Conservation (phyloP, 179 eudicot genomes). For the Sideroxylon spinosum region DNA sequence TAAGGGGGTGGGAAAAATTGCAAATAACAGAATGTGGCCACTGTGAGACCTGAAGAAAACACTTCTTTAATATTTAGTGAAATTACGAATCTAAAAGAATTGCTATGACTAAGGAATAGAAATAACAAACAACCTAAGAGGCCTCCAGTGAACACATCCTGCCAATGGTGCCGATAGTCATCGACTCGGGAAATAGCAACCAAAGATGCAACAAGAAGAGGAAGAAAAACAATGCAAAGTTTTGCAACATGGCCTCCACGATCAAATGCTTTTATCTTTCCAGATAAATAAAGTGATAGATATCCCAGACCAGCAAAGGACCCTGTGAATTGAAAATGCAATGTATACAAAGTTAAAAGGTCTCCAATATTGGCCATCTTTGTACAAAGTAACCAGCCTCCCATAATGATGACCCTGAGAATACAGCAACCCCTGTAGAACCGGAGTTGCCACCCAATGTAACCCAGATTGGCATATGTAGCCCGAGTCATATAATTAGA, state of each 20-base stretch:
- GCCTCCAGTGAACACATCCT: constrained; percentile 71
- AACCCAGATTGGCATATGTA: not conserved
- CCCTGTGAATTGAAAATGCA: constrained; percentile 28
- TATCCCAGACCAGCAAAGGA: constrained; percentile 66
- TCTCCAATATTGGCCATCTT: not conserved
- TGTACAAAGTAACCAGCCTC: not conserved
- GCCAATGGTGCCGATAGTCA: constrained; percentile 84
- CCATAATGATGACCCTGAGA: not conserved
- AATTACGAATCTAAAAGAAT: not conserved
- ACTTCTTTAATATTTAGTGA: constrained; percentile 1
- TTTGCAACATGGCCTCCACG: constrained; percentile 64
- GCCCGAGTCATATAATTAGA: not conserved
- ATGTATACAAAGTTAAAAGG: constrained; percentile 4
- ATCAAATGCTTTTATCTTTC: constrained; percentile 58
- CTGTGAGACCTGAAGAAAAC: not conserved
- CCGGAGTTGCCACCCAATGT: not conserved
- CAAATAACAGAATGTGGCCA: constrained; percentile 56
- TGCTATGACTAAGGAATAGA: not conserved
- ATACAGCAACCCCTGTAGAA: not conserved
- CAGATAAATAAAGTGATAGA: constrained; percentile 55
- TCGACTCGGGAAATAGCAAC: constrained; percentile 73
- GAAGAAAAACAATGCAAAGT: constrained; percentile 50
- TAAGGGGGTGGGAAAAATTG: constrained; percentile 84
- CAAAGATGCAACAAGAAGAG: constrained; percentile 52
- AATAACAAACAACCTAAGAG: constrained; percentile 39